Conservation (phyloP, 805 yeast genomes). For the Metschnikowia matae region DNA sequence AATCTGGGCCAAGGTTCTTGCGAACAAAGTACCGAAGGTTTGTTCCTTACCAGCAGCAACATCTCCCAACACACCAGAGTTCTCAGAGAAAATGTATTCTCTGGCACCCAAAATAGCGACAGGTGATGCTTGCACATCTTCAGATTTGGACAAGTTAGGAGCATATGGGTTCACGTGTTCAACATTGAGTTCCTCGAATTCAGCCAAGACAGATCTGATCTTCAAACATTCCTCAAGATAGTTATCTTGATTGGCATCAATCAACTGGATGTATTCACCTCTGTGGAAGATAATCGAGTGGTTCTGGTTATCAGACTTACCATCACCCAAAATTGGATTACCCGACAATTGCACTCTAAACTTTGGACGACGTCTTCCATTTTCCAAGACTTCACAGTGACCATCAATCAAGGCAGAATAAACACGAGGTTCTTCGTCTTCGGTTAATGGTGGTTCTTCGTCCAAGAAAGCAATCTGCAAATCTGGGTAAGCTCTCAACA, state of each 20-base stretch:
- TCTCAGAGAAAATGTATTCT: constrained; percentile 80
- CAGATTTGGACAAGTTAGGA: constrained; percentile 59
- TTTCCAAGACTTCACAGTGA: constrained; percentile 36
- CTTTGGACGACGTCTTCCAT: constrained; percentile 52
- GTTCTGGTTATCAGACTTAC: constrained; percentile 81
- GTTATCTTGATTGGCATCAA: constrained; percentile 83
- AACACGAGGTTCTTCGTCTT: constrained; percentile 47
- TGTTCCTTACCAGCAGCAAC: constrained; percentile 88
- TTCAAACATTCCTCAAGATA: constrained; percentile 79
- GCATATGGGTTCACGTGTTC: constrained; percentile 71
- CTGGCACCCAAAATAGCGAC: constrained; percentile 83
- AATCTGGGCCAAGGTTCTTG: constrained; percentile 74
- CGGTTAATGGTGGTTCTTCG: constrained; percentile 49
- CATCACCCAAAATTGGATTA: constrained; percentile 80
- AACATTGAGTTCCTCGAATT: constrained; percentile 66
- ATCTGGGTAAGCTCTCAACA: constrained; percentile 63
- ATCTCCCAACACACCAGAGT: constrained; percentile 77
- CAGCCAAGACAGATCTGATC: constrained; percentile 69
- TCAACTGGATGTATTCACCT: constrained; percentile 76
- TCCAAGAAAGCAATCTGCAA: constrained; percentile 61
- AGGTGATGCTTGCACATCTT: constrained; percentile 44
- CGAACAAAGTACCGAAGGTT: constrained; percentile 80
- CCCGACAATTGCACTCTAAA: constrained; percentile 68
- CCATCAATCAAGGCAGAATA: constrained; percentile 65
- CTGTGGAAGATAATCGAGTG: constrained; percentile 69